Conservation (phyloP, 345 rosid genomes). For the Balakata baccata region DNA sequence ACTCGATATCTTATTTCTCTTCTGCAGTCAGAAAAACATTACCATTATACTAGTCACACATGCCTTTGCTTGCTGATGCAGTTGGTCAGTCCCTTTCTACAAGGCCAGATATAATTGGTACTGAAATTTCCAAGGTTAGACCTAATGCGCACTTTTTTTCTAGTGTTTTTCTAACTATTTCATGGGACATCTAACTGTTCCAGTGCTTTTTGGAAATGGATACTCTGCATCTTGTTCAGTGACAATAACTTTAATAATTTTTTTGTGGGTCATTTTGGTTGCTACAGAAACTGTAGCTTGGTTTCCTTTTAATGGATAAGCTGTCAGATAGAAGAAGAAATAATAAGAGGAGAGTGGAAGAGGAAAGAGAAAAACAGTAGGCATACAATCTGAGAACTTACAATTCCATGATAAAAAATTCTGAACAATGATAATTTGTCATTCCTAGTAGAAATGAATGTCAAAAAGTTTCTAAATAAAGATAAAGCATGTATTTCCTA, state of each 20-base stretch:
- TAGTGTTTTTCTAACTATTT: neutral
- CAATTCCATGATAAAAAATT: neutral
- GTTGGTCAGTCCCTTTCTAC: slow-evolving; percentile 99
- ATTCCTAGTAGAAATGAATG: neutral
- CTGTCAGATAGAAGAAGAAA: neutral
- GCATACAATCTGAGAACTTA: neutral
- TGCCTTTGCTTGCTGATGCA: slow-evolving; percentile 60
- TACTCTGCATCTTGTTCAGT: neutral
- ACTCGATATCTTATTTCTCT: slow-evolving; percentile 31
- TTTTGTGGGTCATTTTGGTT: neutral
- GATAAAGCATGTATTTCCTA: neutral
- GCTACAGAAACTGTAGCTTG: neutral
- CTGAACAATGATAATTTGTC: neutral
- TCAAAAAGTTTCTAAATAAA: neutral
- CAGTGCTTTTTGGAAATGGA: slow-evolving; percentile 1
- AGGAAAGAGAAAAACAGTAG: slow-evolving; percentile 1
- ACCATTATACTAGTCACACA: slow-evolving; percentile 32
- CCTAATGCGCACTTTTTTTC: neutral
- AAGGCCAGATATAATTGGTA: slow-evolving; percentile 87
- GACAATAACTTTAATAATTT: neutral
- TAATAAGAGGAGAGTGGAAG: neutral
- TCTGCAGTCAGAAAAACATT: slow-evolving; percentile 37
- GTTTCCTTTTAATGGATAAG: neutral
- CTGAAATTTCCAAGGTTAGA: slow-evolving; percentile 84
- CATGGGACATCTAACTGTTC: neutral